Evolutionary conservation across 2,329 filamentous ascomycete genomes (phyloP), one percentile per base, ranked within the genome.

Genomic region (Whalleya microplaca): DNA sequence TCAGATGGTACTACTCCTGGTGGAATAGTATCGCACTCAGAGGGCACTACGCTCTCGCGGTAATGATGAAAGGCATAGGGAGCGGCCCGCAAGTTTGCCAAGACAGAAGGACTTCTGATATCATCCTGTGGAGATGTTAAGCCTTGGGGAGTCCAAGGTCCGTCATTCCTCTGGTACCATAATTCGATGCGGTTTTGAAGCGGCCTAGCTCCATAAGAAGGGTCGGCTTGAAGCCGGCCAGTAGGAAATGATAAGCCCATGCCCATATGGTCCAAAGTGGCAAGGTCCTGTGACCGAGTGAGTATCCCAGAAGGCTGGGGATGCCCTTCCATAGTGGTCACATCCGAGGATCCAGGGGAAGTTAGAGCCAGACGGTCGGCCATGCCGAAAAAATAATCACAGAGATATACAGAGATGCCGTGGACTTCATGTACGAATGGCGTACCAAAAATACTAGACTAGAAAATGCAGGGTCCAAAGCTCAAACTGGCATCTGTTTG

Each of bases 121-220:
- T 72, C 64, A 54, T 72, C 73, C 23, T 69, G 55, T 23, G 67
- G 66, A 21, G 71, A 65, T 20, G 72, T 65, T 16, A 73, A 64
- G 19, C 62, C 68, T 46, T 64, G 70, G n/a, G 74, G 75, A 19
- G 72, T 67, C 78, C 78, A 82, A 48, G 79, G 79, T 7, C 69
- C 76, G 63, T 79, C 73, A 60, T 74, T 71, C 19, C 55, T 66
- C 7, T 62, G 55, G 57, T 75, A 78, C 71, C 76, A 80, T 52
- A 71, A 65, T 43, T 59, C 55, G 45, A 75, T 20, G 52, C 66
- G 60, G 44, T 64, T 43, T 49, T 65, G 21, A 51, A 56, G 37
- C 56, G 21, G 45, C 14, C 45, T 29, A 6, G 49, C n/a, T 19
- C 32, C 21, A 52, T 41, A 52, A 21, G 48, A 52, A 27, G 48